Evolutionary conservation across 768 basidiomycete genomes (phyloP).

Genomic region (Agrocybe praecox): DNA sequence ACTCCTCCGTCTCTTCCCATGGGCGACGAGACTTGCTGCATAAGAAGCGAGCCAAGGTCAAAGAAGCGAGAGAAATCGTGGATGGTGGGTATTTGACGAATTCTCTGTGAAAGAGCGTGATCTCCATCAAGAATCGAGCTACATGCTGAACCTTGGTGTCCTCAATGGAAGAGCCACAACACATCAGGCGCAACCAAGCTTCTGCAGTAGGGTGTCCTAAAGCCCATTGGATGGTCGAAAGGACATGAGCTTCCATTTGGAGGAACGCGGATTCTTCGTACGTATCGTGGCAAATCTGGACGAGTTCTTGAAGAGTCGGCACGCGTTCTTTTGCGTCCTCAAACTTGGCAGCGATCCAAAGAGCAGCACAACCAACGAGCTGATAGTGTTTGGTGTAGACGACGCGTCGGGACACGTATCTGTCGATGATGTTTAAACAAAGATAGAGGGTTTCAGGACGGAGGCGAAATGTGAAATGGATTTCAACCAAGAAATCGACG

Average conservation of each 20-base stretch:
- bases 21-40: constrained; percentile 78
- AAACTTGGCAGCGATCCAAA: constrained; percentile 99
- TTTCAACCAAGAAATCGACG: constrained; percentile 98
- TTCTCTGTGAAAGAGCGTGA: constrained; percentile 96
- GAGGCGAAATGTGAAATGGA: constrained; percentile 96
- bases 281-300: constrained; percentile 93
- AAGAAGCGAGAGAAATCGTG: constrained; percentile 84
- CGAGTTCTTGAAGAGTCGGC: constrained; percentile 92
- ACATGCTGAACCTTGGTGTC: constrained; percentile 93
- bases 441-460: constrained; percentile 99
- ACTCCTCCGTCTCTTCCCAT: constrained; percentile 85
- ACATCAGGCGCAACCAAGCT: constrained; percentile 90
- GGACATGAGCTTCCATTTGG: constrained; percentile 98
- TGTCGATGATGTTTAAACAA: constrained; percentile 97
- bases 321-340: constrained; percentile 99
- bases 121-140: constrained; percentile 98
- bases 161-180: constrained; percentile 74
- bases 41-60: constrained; percentile 87
- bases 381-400: constrained; percentile 99
- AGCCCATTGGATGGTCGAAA: constrained; percentile 95
- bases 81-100: constrained; percentile 87
- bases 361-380: constrained; percentile 95
- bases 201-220: constrained; percentile 98
- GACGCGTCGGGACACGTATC: constrained; percentile 97
- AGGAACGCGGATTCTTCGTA: constrained; percentile 98